Percentiles rank a stretch among this genome's conserved stretches.
Conservation (phyloP, 2,329 filamentous ascomycete genomes). For the Colletotrichum paranaense region DNA sequence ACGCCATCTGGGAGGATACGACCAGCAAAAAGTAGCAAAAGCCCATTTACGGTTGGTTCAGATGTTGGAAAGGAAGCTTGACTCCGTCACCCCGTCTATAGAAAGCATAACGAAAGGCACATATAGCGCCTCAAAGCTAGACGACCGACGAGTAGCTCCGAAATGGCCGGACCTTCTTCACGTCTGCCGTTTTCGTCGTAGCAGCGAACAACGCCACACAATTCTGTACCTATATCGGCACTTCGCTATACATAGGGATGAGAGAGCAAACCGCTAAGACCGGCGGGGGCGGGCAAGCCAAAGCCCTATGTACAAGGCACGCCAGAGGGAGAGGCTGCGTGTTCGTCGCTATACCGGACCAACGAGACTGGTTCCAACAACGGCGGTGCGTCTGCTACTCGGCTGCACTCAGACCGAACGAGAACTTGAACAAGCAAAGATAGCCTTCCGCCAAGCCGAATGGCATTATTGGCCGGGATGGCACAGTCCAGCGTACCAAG, state of each 20-base stretch:
- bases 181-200: conserved; percentile 1
- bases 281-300: conserved; percentile 8
- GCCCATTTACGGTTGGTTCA: not conserved
- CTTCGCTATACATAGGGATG: not conserved
- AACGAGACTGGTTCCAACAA: conserved; percentile 3
- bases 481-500: conserved; percentile 32
- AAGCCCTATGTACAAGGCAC: not conserved
- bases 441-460: conserved; percentile 14
- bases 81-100: not conserved
- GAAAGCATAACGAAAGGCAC: not conserved
- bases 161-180: not conserved
- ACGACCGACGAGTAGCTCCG: not conserved
- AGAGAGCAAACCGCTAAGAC: not conserved
- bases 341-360: not conserved
- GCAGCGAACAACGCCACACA: not conserved
- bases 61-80: conserved; percentile 1
- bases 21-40: too few species aligned
- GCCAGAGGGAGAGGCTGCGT: conserved; percentile 16
- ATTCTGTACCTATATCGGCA: conserved; percentile 1
- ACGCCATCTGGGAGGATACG: too few species aligned
- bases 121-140: not conserved
- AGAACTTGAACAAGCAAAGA: conserved; percentile 17
- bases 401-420: conserved; percentile 42
- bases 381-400: conserved; percentile 31
- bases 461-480: conserved; percentile 33